Evolutionary conservation across 768 basidiomycete species (phyloP).

Genomic region (Cystobasidiopsis lactophilus): DNA sequence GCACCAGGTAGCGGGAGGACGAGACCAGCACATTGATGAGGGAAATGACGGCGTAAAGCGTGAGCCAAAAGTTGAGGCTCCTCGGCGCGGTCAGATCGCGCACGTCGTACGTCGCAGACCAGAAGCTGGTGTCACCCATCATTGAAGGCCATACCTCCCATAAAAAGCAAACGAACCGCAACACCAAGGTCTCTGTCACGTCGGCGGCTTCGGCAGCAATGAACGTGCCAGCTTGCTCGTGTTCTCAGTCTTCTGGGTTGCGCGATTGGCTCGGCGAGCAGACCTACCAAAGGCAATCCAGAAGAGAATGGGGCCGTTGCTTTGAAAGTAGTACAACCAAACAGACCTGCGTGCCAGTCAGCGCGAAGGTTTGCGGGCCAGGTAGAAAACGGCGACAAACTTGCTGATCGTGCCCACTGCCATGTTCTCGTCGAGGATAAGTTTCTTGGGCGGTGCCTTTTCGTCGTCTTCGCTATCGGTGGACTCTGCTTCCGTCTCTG

Average conservation of each 20-base stretch:
- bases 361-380: neutral
- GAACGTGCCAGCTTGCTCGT: slow-evolving; percentile 11
- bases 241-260: no score
- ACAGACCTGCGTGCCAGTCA: neutral
- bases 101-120: no score
- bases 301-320: slow-evolving; percentile 14
- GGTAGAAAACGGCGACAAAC: neutral
- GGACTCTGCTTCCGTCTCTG: slow-evolving; percentile 8
- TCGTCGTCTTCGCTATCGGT: slow-evolving; percentile 10
- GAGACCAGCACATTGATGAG: slow-evolving; percentile 12
- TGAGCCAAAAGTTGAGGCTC: slow-evolving; percentile 15
- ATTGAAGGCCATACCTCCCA: neutral
- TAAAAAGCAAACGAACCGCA: neutral
- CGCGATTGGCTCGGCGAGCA: no score
- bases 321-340: slow-evolving; percentile 14
- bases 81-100: neutral
- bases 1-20: slow-evolving; percentile 11
- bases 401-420: slow-evolving; percentile 13
- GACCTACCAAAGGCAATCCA: slow-evolving; percentile 17
- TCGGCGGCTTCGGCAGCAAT: slow-evolving; percentile 12
- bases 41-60: slow-evolving; percentile 14
- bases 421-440: slow-evolving; percentile 16
- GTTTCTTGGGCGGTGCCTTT: slow-evolving; percentile 9
- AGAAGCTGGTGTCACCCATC: no score
- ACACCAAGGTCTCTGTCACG: slow-evolving; percentile 11